Conservation (phyloP, 495 filamentous ascomycete genomes). For the Penicillium desertorum region DNA sequence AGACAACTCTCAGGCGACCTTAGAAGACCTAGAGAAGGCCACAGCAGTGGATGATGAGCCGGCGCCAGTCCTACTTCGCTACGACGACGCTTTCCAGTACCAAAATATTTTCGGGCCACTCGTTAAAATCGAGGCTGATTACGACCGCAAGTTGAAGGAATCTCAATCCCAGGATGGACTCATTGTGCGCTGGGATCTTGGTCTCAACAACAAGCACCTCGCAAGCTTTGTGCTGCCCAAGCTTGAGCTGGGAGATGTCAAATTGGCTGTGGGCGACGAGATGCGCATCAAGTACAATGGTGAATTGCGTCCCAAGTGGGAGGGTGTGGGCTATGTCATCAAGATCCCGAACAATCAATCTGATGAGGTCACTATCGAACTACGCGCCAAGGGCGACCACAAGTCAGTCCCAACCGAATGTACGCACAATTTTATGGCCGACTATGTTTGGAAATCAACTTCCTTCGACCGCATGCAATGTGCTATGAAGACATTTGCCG, state of each 20-base stretch:
- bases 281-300: conserved; percentile 97
- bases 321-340: conserved; percentile 97
- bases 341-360: conserved; percentile 99
- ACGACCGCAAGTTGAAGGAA: conserved; percentile 98
- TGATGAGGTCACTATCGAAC: conserved; percentile 94
- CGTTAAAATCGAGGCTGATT: conserved; percentile 99
- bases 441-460: conserved; percentile 99
- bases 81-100: conserved; percentile 98
- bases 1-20: conserved; percentile 84
- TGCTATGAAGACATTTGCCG: conserved; percentile 98
- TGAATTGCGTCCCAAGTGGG: conserved; percentile 91
- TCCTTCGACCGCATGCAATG: conserved; percentile 99
- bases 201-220: conserved; percentile 96
- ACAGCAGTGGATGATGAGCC: conserved; percentile 94
- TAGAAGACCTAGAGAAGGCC: conserved; percentile 90
- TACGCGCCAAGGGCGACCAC: conserved; percentile 85
- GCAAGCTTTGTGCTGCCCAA: conserved; percentile 96
- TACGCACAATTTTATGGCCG: conserved; percentile 95
- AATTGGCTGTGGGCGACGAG: conserved; percentile 96
- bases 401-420: conserved; percentile 96
- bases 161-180: conserved; percentile 94
- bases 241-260: conserved; percentile 96
- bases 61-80: conserved; percentile 86
- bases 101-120: conserved; percentile 98
- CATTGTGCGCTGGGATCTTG: conserved; percentile 92